These are phyloP conservation scores for Ustilago sp. DNA, from an alignment of 1,284 basidiomycete genomes.

Conservation along the genomic window DNA sequence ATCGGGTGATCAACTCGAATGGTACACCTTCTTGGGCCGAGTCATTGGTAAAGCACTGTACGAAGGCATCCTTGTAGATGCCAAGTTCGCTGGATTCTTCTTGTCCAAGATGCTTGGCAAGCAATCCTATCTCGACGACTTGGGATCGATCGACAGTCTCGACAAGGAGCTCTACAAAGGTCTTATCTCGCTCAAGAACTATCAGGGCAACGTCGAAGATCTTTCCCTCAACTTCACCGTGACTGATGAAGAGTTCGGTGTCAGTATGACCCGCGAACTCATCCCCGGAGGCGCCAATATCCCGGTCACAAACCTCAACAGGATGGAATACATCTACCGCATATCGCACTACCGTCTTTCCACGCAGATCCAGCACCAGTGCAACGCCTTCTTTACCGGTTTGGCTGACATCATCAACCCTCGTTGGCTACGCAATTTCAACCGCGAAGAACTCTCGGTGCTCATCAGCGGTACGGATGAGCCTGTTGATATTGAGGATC, in stretches of 20 bases:
- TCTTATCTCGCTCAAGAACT: conserved; percentile 91
- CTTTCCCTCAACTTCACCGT: conserved; percentile 93
- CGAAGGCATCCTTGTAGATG: conserved; percentile 95
- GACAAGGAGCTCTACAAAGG: conserved; percentile 88
- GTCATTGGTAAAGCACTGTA: conserved; percentile 96
- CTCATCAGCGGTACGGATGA: conserved; percentile 64
- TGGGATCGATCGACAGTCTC: conserved; percentile 61
- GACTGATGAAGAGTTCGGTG: conserved; percentile 91
- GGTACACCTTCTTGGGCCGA: conserved; percentile 94
- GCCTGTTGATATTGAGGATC: conserved; percentile 64
- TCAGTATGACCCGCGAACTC: conserved; percentile 82
- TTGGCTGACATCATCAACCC: conserved; percentile 67
- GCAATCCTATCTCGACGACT: conserved; percentile 65
- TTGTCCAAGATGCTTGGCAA: conserved; percentile 76
- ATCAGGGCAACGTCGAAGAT: conserved; percentile 87
- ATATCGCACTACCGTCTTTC: conserved; percentile 90
- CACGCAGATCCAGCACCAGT: conserved; percentile 84
- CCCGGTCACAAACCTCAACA: conserved; percentile 88
- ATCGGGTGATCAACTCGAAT: conserved; percentile 71
- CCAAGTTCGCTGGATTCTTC: conserved; percentile 96
- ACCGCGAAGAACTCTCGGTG: conserved; percentile 64
- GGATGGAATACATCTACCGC: conserved; percentile 86
- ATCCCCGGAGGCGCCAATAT: conserved; percentile 85
- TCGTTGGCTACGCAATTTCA: conserved; percentile 66
- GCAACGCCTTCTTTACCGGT: conserved; percentile 75